Evolutionary conservation across 2,329 filamentous ascomycete species (phyloP).

Genomic region (Colletotrichum costaricense): DNA sequence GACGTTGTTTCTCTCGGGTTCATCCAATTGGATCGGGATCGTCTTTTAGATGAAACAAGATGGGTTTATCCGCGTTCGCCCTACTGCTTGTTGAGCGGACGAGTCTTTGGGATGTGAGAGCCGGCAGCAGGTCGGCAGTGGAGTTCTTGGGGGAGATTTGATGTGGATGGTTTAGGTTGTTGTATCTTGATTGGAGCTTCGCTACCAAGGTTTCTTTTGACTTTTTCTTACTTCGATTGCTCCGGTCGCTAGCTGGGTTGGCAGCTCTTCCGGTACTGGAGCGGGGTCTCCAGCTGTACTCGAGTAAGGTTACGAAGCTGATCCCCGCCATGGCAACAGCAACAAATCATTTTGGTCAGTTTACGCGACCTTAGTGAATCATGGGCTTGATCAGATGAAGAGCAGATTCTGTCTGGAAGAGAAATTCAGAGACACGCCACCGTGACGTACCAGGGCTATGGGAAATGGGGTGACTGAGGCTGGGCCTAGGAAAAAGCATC

Average conservation of each 20-base stretch:
- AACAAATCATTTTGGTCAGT: too few relatives aligned
- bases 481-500: slow-evolving; percentile 7
- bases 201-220: not conserved
- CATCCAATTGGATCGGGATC: not conserved
- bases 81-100: not conserved
- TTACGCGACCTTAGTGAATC: not conserved
- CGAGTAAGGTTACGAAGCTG: slow-evolving; percentile 10
- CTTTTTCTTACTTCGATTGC: not conserved
- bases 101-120: not conserved
- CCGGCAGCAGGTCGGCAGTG: not conserved
- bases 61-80: not conserved
- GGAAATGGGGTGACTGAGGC: not conserved
- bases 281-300: not conserved
- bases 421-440: not conserved
- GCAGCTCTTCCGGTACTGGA: not conserved
- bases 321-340: not conserved
- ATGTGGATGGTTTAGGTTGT: not conserved
- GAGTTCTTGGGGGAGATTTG: not conserved
- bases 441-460: slow-evolving; percentile 18
- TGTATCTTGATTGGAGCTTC: not conserved
- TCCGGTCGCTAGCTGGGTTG: not conserved
- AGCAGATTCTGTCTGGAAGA: not conserved
- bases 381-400: not conserved
- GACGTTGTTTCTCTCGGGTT: not conserved
- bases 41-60: not conserved